Conservation (phyloP, 331 rosid genomes). For the Prunus yedoensis region DNA sequence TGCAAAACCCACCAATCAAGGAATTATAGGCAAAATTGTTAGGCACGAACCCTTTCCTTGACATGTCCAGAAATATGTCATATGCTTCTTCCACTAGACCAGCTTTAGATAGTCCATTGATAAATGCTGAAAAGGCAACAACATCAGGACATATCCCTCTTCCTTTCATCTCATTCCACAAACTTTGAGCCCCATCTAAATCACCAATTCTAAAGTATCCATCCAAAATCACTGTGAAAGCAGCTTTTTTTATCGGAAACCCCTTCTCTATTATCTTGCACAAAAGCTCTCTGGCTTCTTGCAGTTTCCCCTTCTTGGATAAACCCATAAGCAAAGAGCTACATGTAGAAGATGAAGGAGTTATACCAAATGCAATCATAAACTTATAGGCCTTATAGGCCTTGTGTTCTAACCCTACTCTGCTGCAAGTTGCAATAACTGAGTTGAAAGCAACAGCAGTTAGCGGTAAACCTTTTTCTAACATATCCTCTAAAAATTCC, state of each 20-base stretch:
- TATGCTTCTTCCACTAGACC: conserved; percentile 70
- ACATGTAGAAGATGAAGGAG: conserved; percentile 69
- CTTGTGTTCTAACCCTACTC: conserved; percentile 60
- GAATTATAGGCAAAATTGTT: conserved; percentile 86
- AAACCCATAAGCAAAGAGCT: conserved; percentile 73
- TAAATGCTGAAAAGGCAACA: conserved; percentile 75
- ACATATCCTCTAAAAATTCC: conserved; percentile 46
- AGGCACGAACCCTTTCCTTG: conserved; percentile 62
- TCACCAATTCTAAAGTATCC: conserved; percentile 67
- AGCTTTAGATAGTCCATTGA: conserved; percentile 71
- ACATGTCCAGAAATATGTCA: conserved; percentile 56
- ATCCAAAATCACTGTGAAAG: conserved; percentile 77
- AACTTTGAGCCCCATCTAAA: conserved; percentile 55
- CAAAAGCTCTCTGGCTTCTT: conserved; percentile 63
- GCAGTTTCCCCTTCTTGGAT: conserved; percentile 66
- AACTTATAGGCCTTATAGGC: conserved; percentile 61
- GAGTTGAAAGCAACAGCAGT: conserved; percentile 75
- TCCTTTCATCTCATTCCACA: conserved; percentile 81
- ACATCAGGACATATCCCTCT: conserved; percentile 70
- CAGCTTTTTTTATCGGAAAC: conserved; percentile 56
- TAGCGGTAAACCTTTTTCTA: conserved; percentile 67
- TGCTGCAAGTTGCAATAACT: conserved; percentile 70
- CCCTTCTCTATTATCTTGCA: conserved; percentile 66
- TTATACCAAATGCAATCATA: conserved; percentile 52
- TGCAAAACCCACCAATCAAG: conserved; percentile 70